Evolutionary conservation across 2,329 filamentous ascomycete genomes (phyloP).

Genomic region (Monosporascus sp.): DNA sequence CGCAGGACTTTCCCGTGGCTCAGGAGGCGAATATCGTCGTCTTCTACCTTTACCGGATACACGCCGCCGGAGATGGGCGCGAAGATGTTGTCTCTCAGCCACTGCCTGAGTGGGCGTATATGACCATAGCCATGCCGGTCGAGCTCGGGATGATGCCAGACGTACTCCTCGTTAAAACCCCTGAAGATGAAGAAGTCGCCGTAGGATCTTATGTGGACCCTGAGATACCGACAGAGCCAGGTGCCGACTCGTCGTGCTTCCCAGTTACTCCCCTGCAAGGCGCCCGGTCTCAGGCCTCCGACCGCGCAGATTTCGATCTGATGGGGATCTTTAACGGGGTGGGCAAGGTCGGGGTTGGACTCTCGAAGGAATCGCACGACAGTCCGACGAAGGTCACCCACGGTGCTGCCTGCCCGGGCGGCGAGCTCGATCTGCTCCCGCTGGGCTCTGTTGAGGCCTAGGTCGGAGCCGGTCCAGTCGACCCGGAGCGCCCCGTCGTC

Average conservation of each 20-base stretch:
- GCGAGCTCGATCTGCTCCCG: constrained; percentile 6
- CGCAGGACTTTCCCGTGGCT: constrained; percentile 9
- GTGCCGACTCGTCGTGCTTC: constrained; percentile 16
- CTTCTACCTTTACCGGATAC: constrained; percentile 6
- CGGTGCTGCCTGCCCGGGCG: constrained; percentile 20
- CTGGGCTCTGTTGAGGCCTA: constrained; percentile 7
- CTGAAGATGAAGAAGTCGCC: constrained; percentile 21
- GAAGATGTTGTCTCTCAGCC: constrained; percentile 12
- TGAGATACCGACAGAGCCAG: constrained; percentile 29
- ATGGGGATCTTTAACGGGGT: constrained; percentile 16
- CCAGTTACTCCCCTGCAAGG: constrained; percentile 29
- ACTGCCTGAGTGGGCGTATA: constrained; percentile 11
- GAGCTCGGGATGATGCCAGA: constrained; percentile 21
- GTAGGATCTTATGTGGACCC: constrained; percentile 16
- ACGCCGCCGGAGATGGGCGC: constrained; percentile 7
- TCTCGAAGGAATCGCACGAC: constrained; percentile 15
- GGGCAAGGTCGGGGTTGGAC: neutral
- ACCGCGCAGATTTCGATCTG: constrained; percentile 23
- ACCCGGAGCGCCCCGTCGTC: constrained; percentile 13
- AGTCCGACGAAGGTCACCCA: constrained; percentile 20
- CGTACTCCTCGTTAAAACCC: constrained; percentile 27
- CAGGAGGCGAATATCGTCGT: constrained; percentile 13
- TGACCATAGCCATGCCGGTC: constrained; percentile 6
- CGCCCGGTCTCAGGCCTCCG: constrained; percentile 24
- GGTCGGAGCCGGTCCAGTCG: constrained; percentile 6